These are phyloP conservation scores for Yarrowia sp. DNA, from an alignment of 805 yeast species.

Conservation along the genomic window DNA sequence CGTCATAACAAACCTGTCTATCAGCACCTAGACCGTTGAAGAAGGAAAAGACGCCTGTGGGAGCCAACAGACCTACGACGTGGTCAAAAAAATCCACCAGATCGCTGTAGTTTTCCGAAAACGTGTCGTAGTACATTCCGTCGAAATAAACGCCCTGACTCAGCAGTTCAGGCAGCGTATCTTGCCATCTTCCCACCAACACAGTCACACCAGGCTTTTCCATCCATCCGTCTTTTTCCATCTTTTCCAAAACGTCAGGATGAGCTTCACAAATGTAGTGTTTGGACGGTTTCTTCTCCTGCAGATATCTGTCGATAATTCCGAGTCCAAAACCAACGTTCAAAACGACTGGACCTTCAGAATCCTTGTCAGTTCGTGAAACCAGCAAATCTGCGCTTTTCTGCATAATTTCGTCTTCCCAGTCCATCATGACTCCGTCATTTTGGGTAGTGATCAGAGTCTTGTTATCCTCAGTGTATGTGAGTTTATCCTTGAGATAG, in stretches of 20 bases:
- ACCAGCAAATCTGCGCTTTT: constrained; percentile 71
- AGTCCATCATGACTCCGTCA: constrained; percentile 97
- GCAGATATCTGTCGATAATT: constrained; percentile 79
- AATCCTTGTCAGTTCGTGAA: constrained; percentile 40
- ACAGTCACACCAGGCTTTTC: constrained; percentile 67
- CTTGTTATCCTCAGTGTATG: constrained; percentile 51
- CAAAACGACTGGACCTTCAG: constrained; percentile 46
- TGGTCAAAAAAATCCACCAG: constrained; percentile 81
- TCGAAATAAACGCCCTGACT: constrained; percentile 70
- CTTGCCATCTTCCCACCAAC: constrained; percentile 93
- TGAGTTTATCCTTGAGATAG: constrained; percentile 62
- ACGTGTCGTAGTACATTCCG: constrained; percentile 92
- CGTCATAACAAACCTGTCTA: constrained; percentile 70
- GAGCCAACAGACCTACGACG: constrained; percentile 75
- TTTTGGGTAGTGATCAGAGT: constrained; percentile 69
- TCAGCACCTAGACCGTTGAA: constrained; percentile 91
- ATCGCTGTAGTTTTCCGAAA: constrained; percentile 85
- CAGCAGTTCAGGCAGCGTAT: constrained; percentile 61
- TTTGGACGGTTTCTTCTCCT: constrained; percentile 51
- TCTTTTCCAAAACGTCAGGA: constrained; percentile 75
- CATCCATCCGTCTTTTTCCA: constrained; percentile 78
- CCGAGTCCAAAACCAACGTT: constrained; percentile 98
- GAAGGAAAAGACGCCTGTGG: constrained; percentile 81
- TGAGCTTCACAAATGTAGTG: constrained; percentile 95
- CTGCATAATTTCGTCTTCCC: constrained; percentile 84